Base-by-base conservation (phyloP, 2,329 filamentous ascomycete species). In the Colletotrichum musae region DNA sequence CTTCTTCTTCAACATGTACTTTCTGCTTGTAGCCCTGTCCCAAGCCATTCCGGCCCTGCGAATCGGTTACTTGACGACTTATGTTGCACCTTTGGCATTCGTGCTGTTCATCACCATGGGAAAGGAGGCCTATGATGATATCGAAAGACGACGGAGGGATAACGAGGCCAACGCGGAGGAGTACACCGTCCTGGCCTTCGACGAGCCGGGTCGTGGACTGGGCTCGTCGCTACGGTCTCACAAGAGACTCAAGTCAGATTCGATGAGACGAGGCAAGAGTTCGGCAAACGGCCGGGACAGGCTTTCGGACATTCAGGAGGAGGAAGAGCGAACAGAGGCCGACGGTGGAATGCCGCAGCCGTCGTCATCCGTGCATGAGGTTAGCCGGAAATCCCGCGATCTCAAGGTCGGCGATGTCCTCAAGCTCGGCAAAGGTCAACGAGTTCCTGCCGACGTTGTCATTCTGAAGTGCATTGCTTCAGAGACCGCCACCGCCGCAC, bases 1-100 rank as follows among this genome's bases (percentile, higher is more conserved):
- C 69, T 99, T 98, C 85, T 99, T 99, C 83, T 97, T 99, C 87
- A 99, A 99, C 87, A 94, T 98, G 86, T 99, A 99, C 80, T 99
- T 99, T 80, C 86, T 99, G 64, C 90, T 98, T 28, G 96, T 99
- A 58, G 97, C 96, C 6, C 82, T 98, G 58, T 98, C 95, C 45
- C 96, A 99, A 81, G 91, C 94, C 51, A 95, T 99, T 76, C 95
- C 94, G 4, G 89, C 93, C 24, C 83, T 99, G 63, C 90, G 94
- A 63, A 98, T 99, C 73, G 96, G 96, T 64, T 98, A 98, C 79
- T 88, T 99, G 70, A 93, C 93, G 36, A 98, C 96, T 2, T 99
- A 99, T 76, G 91, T 98, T 78, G 95, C 93, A 21, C 96, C 96
- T 1, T 82, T 99, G 71, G 94, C 92, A 0, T 98, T 98, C 80